Evolutionary conservation across 169 alveolate species (phyloP).

Genomic region (Eimeria necatrix): DNA sequence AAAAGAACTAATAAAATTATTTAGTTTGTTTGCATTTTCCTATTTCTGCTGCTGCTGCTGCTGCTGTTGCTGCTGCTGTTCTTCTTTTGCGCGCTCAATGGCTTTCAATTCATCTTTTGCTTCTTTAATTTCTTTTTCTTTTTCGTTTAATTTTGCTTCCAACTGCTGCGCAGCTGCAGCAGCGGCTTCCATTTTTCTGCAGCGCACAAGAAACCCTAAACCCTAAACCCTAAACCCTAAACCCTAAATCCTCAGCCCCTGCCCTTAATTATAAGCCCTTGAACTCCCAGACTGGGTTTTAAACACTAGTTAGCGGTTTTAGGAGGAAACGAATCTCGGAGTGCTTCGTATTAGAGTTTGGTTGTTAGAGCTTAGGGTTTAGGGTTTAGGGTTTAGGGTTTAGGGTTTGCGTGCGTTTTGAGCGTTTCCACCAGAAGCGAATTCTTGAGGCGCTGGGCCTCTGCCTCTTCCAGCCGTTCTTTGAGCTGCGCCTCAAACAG

Average conservation of each 20-base stretch:
- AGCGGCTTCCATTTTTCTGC: neutral
- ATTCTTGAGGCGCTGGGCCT: no score
- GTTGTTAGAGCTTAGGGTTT: neutral
- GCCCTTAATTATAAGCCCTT: neutral
- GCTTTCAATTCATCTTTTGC: neutral
- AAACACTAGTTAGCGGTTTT: neutral
- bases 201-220: neutral
- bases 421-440: no score
- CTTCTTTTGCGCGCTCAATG: neutral
- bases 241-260: neutral
- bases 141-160: neutral
- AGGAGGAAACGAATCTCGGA: neutral
- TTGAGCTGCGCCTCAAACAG: neutral
- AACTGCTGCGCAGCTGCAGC: slow-evolving; percentile 8
- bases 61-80: neutral
- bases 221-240: neutral
- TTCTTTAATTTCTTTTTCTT: neutral
- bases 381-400: slow-evolving; percentile 44
- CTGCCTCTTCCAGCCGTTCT: neutral
- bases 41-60: neutral
- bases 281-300: neutral
- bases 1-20: no score
- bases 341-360: neutral
- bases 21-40: no score
- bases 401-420: slow-evolving; percentile 1